Evolutionary conservation across 805 yeast species (phyloP).

Genomic region (Wickerhamomyces tratensis): DNA sequence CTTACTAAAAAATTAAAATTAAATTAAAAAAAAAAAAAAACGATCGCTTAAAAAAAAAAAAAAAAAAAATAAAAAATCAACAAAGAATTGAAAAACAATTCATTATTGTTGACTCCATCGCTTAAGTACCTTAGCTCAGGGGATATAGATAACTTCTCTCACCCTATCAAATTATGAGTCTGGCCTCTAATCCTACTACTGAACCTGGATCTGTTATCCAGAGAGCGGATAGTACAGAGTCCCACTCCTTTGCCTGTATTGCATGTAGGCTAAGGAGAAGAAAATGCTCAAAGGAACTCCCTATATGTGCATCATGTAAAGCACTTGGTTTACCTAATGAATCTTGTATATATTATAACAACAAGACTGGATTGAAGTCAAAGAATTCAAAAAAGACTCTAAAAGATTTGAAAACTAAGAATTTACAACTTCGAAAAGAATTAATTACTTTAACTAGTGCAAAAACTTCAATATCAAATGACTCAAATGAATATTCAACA

Average conservation of each 20-base stretch:
- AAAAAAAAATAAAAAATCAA: too few relatives aligned
- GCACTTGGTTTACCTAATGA: background rate
- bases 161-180: too few relatives aligned
- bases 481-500: background rate
- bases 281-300: background rate
- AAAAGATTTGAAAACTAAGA: background rate
- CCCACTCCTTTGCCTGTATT: background rate
- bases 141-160: too few relatives aligned
- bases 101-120: too few relatives aligned
- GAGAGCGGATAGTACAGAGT: background rate
- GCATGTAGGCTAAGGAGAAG: conserved; percentile 1
- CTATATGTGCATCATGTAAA: background rate
- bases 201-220: too few relatives aligned
- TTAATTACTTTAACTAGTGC: background rate
- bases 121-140: too few relatives aligned
- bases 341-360: background rate
- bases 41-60: too few relatives aligned
- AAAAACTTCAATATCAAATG: background rate
- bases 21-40: too few relatives aligned
- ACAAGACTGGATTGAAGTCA: background rate
- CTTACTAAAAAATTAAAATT: too few relatives aligned
- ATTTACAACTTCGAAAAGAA: background rate
- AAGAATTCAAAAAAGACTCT: background rate
- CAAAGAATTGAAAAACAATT: too few relatives aligned
- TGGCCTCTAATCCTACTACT: too few relatives aligned